phyloP scores from a whole-genome alignment of 2,329 filamentous ascomycete genomes.

The Beauveria medogensis region DNA sequence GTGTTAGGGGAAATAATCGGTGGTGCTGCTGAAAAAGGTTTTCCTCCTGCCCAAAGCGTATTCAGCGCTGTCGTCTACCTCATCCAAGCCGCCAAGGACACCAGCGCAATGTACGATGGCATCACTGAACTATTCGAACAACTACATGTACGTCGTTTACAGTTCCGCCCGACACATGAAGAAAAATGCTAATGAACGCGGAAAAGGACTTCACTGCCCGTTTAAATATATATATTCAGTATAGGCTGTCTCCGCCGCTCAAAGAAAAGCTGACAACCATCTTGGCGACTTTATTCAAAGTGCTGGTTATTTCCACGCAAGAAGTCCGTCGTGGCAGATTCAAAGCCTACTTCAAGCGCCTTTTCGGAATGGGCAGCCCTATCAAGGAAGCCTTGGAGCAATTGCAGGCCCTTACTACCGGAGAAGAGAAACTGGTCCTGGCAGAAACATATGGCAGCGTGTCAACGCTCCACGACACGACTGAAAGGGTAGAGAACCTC shows the following conservation, averaged over 20 bases:
- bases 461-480: slow-evolving; percentile 26
- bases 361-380: slow-evolving; percentile 32
- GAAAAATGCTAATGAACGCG: background rate
- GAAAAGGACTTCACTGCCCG: slow-evolving; percentile 33
- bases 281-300: slow-evolving; percentile 35
- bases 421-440: slow-evolving; percentile 34
- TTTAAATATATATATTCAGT: slow-evolving; percentile 32
- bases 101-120: slow-evolving; percentile 36
- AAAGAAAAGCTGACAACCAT: slow-evolving; percentile 33
- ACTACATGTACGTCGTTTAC: slow-evolving; percentile 23
- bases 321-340: slow-evolving; percentile 33
- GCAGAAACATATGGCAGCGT: slow-evolving; percentile 35
- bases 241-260: slow-evolving; percentile 29
- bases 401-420: slow-evolving; percentile 32
- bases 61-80: slow-evolving; percentile 36
- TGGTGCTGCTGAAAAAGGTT: slow-evolving; percentile 29
- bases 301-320: slow-evolving; percentile 35
- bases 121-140: slow-evolving; percentile 36
- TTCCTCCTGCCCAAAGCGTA: slow-evolving; percentile 32
- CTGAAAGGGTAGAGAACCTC: slow-evolving; percentile 27
- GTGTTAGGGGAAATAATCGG: slow-evolving; percentile 30
- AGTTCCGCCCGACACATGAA: background rate
- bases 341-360: slow-evolving; percentile 31
- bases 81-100: slow-evolving; percentile 35
- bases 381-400: slow-evolving; percentile 31